Evolutionary conservation across 2,329 filamentous ascomycete genomes (phyloP).

Genomic region (Podosphaera xanthii): DNA sequence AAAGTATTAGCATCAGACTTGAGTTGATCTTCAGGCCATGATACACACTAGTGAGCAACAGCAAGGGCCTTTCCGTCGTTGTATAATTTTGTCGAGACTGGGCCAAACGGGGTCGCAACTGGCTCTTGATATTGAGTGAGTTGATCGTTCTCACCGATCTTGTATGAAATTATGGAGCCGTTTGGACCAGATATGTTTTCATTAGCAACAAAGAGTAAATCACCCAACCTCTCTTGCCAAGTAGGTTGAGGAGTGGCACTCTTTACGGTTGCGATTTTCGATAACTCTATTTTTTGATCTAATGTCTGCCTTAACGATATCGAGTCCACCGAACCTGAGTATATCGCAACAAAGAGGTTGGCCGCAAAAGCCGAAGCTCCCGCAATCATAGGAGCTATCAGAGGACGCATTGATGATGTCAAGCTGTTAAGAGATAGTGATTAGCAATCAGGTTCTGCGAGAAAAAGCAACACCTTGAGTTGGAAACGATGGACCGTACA

Average conservation of each 20-base stretch:
- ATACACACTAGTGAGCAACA: constrained; percentile 14
- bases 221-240: constrained; percentile 11
- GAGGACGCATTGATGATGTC: too few relatives aligned
- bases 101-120: constrained; percentile 19
- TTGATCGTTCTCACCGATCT: constrained; percentile 19
- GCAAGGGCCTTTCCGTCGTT: constrained; percentile 20
- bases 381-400: too few relatives aligned
- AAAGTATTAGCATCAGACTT: neutral
- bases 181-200: constrained; percentile 8
- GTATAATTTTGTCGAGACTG: constrained; percentile 20
- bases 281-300: constrained; percentile 9
- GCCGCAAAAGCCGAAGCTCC: constrained; percentile 3
- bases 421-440: too few relatives aligned
- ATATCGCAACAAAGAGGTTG: constrained; percentile 19
- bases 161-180: constrained; percentile 10
- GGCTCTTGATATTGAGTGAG: constrained; percentile 18
- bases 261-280: constrained; percentile 6
- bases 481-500: too few relatives aligned
- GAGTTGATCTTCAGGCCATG: neutral
- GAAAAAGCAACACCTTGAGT: too few relatives aligned
- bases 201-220: constrained; percentile 12
- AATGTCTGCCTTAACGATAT: constrained; percentile 13
- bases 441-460: too few relatives aligned
- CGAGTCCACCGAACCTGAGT: constrained; percentile 17
- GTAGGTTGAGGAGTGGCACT: constrained; percentile 9